Evolutionary conservation across 2,329 filamentous ascomycete genomes (phyloP), one percentile per base, ranked within the genome.

Genomic region (Aspergillus alliaceus): DNA sequence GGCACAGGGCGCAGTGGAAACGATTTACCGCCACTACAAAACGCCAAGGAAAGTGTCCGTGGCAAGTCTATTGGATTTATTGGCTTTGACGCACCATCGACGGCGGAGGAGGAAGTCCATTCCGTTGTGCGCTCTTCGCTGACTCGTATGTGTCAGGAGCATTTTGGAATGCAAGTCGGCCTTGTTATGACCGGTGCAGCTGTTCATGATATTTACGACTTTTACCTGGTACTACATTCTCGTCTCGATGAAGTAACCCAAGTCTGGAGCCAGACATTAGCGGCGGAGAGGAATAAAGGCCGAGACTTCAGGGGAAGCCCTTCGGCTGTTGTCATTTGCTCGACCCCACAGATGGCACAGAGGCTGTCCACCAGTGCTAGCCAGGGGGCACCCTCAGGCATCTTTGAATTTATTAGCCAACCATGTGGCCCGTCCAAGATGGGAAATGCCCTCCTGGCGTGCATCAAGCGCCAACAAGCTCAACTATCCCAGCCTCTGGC

Each of bases 371-470:
- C 59, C 11, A 51, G 31, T 11, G 9, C 29, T 56, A 3, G 42
- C 61, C 9, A 50, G 56, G 9, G 39, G 50, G n/a, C 52, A 52
- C 14, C 49, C 27, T 4, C 29, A 62, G 24, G 11, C 53, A 57
- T 72, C 18, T 63, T 72, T 15, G 71, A 74, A 53, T 70, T 72
- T 14, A 68, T 74, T 22, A 69, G 69, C 50, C 71, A 74, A 34
- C 72, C 72, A 1, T 72, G 69, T 53, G 72, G 71, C 2, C 70
- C 71, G 2, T 65, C 65, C 7, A 74, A 74, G 29, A 51, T 74
- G n/a, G 70, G 70, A 8, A 68, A 64, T 9, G 69, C 71, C 2
- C 51, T 74, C 8, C 51, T 59, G 11, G 47, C 64, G 7, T 69
- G 67, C 44, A 60, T 66, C 15, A 63, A 65, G n/a, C 64, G 65